Percentiles rank a stretch among this genome's conserved stretches.
phyloP scores from a whole-genome alignment of 345 rosid species.

The Dipteronia sinensis region DNA sequence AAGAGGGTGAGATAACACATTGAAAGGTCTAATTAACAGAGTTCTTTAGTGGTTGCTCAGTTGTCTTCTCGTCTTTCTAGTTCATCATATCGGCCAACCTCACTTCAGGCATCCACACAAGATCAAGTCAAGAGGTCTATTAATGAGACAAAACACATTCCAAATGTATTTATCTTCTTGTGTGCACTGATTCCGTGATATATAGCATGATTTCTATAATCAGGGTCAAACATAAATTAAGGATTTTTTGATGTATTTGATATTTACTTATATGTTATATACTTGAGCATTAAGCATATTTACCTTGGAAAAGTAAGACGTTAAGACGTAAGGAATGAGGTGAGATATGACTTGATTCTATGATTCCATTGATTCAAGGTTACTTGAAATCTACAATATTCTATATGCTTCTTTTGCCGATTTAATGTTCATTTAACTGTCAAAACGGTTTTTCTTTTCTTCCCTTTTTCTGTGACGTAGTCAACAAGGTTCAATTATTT shows the following conservation, averaged over 20 bases:
- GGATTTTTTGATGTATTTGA: conserved; percentile 1
- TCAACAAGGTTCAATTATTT: conserved; percentile 11
- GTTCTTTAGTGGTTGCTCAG: conserved; percentile 6
- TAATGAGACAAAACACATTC: not conserved
- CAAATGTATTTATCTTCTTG: conserved; percentile 2
- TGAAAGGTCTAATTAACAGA: conserved; percentile 3
- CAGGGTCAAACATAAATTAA: not conserved
- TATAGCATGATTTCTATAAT: conserved; percentile 10
- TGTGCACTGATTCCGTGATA: not conserved
- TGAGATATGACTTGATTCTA: conserved; percentile 4
- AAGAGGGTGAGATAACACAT: conserved; percentile 17
- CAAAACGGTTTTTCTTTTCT: not conserved
- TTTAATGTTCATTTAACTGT: not conserved
- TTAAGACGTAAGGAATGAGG: not conserved
- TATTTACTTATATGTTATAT: not conserved
- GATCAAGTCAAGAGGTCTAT: conserved; percentile 18
- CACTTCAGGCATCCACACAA: conserved; percentile 6
- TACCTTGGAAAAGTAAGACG: not conserved
- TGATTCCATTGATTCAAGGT: not conserved
- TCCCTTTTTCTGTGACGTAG: not conserved
- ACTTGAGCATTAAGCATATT: not conserved
- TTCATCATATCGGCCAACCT: not conserved
- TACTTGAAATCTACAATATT: not conserved
- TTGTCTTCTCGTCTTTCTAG: conserved; percentile 9
- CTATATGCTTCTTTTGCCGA: not conserved